Evolutionary conservation across 768 basidiomycete species (phyloP).

Genomic region (Rhodotorula graminis): DNA sequence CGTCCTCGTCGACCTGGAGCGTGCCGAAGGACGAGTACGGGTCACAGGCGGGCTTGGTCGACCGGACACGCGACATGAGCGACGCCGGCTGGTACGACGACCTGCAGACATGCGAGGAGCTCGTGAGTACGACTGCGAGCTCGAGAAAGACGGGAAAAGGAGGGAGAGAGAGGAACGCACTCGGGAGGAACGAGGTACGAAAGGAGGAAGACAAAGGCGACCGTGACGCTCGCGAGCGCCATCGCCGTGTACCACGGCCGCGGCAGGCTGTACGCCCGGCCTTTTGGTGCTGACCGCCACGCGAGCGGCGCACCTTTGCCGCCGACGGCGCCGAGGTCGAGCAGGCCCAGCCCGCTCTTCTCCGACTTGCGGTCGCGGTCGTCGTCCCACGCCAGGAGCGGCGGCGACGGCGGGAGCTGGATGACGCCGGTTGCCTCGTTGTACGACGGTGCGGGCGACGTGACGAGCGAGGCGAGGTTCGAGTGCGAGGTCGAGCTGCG

Average conservation of each 20-base stretch:
- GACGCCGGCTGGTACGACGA: constrained; percentile 4
- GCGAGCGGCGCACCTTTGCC: not conserved
- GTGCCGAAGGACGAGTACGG: constrained; percentile 34
- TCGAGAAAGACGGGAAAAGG: no score
- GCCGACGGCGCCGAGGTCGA: not conserved
- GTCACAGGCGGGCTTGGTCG: constrained; percentile 17
- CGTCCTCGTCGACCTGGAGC: constrained; percentile 31
- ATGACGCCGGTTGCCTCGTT: constrained; percentile 28
- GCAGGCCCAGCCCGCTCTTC: constrained; percentile 22
- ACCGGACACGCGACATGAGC: constrained; percentile 21
- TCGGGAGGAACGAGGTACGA: constrained; percentile 25
- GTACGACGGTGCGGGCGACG: constrained; percentile 14
- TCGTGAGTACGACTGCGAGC: no score
- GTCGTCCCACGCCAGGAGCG: constrained; percentile 26
- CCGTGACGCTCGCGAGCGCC: constrained; percentile 9
- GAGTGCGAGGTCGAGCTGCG: constrained; percentile 20
- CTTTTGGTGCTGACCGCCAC: constrained; percentile 15
- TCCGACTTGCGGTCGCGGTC: constrained; percentile 6
- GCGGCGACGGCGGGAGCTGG: constrained; percentile 29
- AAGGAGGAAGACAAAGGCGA: constrained; percentile 22
- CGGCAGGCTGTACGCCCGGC: constrained; percentile 3
- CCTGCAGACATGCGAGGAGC: not conserved
- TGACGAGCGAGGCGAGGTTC: constrained; percentile 4
- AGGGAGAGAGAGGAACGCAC: constrained; percentile 1
- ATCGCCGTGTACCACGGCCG: constrained; percentile 20